phyloP scores from a whole-genome alignment of 441 rosid species.

The Erodium moschatum region DNA sequence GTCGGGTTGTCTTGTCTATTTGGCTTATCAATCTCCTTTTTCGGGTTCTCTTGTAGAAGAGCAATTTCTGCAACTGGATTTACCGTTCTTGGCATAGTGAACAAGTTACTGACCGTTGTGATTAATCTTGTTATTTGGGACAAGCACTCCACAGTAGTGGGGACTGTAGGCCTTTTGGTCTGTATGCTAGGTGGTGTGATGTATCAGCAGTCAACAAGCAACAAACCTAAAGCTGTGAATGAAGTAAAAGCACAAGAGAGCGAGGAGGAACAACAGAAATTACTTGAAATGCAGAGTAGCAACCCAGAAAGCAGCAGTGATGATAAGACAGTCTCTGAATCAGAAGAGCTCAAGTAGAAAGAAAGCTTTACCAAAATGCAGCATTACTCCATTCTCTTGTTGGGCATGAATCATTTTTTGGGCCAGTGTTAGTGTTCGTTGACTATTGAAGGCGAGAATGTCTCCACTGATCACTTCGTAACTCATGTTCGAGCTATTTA shows the following conservation, averaged over 20 bases:
- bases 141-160: constrained; percentile 69
- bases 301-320: constrained; percentile 24
- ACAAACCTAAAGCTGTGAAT: constrained; percentile 45
- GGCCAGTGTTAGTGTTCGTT: constrained; percentile 4
- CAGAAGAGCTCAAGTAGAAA: constrained; percentile 25
- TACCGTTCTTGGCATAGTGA: constrained; percentile 91
- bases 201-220: constrained; percentile 77
- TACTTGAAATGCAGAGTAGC: constrained; percentile 57
- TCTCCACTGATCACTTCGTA: background rate
- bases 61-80: constrained; percentile 94
- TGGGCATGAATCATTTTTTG: background rate
- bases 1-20: constrained; percentile 74
- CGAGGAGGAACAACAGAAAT: constrained; percentile 60
- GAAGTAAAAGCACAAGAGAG: constrained; percentile 31
- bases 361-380: constrained; percentile 5
- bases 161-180: constrained; percentile 75
- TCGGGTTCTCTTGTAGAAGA: constrained; percentile 86
- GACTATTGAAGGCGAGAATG: background rate
- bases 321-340: constrained; percentile 25
- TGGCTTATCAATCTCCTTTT: constrained; percentile 81
- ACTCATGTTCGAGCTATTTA: background rate
- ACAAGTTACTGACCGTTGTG: constrained; percentile 78
- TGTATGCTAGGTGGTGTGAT: constrained; percentile 87
- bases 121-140: constrained; percentile 88
- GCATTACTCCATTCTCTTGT: background rate